Conservation (phyloP, 2,329 filamentous ascomycete genomes). For the Cladophialophora chaetospira region DNA sequence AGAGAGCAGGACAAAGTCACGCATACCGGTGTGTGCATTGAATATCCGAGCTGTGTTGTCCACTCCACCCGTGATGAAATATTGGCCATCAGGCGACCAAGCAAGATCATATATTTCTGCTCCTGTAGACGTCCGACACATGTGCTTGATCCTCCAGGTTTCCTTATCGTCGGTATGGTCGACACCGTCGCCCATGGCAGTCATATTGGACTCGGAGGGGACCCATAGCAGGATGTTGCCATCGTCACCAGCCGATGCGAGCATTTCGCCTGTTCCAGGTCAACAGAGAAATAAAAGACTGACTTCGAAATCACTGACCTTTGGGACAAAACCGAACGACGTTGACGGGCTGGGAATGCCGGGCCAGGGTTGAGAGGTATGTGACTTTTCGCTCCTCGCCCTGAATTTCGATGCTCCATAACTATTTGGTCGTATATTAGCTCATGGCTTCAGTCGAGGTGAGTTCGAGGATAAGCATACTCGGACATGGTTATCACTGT, state of each 20-base stretch:
- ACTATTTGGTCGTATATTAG: constrained; percentile 55
- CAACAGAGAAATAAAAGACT: constrained; percentile 27
- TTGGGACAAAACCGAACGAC: constrained; percentile 94
- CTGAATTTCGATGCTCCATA: constrained; percentile 86
- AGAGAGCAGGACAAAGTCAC: constrained; percentile 5
- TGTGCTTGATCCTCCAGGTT: constrained; percentile 94
- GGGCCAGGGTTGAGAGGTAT: constrained; percentile 86
- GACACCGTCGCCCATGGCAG: constrained; percentile 78
- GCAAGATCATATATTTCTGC: constrained; percentile 98
- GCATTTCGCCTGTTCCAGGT: constrained; percentile 70
- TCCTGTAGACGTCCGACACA: constrained; percentile 85
- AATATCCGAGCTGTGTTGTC: constrained; percentile 98
- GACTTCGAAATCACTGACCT: constrained; percentile 57
- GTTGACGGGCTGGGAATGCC: constrained; percentile 97
- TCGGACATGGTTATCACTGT: constrained; percentile 84
- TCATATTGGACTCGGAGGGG: constrained; percentile 71
- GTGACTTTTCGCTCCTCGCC: constrained; percentile 87
- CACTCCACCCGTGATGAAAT: constrained; percentile 99
- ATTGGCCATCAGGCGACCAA: constrained; percentile 95
- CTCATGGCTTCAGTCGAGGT: no score
- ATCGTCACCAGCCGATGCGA: constrained; percentile 94
- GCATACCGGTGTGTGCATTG: constrained; percentile 82
- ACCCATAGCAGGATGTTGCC: constrained; percentile 97
- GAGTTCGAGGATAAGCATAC: no score
- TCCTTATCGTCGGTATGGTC: constrained; percentile 91